phyloP scores from a whole-genome alignment of 768 basidiomycete species.

The Gelatoporia subvermispora region DNA sequence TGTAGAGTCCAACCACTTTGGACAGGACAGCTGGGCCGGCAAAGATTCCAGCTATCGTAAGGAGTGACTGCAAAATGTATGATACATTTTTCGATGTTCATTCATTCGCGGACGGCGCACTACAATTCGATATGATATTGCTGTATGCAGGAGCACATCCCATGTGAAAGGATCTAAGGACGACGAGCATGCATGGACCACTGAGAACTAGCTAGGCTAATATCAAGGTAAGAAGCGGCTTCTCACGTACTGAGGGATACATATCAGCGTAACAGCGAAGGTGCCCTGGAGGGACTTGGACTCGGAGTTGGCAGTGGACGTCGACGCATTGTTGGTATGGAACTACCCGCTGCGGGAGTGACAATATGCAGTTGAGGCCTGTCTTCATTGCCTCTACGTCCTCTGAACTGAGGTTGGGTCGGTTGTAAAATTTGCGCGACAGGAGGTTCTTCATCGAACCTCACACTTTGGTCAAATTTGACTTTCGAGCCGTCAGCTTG shows the following conservation, averaged over 20 bases:
- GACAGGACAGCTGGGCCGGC: too few species aligned
- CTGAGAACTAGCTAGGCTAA: too few species aligned
- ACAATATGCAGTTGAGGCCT: neutral
- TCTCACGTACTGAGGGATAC: neutral
- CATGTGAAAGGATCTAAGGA: too few species aligned
- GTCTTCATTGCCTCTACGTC: neutral
- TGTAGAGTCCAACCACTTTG: too few species aligned
- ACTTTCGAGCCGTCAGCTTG: conserved; percentile 24
- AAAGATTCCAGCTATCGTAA: too few species aligned
- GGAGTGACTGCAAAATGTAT: too few species aligned
- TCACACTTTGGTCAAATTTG: neutral
- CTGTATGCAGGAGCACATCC: too few species aligned
- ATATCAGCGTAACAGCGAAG: neutral
- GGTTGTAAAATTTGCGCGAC: neutral
- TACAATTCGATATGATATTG: too few species aligned
- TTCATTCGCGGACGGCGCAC: too few species aligned
- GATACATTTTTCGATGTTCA: too few species aligned
- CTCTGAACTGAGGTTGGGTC: neutral
- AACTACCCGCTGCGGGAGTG: neutral
- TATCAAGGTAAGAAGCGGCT: too few species aligned
- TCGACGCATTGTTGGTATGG: conserved; percentile 1
- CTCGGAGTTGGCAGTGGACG: conserved; percentile 12
- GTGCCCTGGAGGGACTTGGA: conserved; percentile 4
- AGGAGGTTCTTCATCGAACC: neutral
- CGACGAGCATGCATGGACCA: too few species aligned